These are phyloP conservation scores for Hyaloscypha bicolor DNA, from an alignment of 495 filamentous ascomycete genomes.

Conservation along the genomic window DNA sequence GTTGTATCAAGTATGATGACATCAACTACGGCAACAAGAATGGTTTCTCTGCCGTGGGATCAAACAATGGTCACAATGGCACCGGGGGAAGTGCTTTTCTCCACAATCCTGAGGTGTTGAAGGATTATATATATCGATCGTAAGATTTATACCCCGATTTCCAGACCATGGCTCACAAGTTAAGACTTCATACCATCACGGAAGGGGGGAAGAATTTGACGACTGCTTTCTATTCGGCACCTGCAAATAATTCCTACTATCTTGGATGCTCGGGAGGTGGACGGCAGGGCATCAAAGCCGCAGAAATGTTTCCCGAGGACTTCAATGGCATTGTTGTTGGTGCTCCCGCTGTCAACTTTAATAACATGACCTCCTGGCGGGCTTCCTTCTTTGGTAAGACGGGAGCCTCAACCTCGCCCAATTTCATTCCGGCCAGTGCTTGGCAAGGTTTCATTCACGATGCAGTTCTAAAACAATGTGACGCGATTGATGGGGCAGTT, in stretches of 20 bases:
- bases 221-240: constrained; percentile 39
- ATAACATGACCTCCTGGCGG: constrained; percentile 54
- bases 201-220: constrained; percentile 41
- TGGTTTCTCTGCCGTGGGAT: constrained; percentile 58
- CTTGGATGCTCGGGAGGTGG: constrained; percentile 62
- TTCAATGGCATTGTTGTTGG: constrained; percentile 72
- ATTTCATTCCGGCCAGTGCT: constrained; percentile 51
- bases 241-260: constrained; percentile 50
- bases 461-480: constrained; percentile 68
- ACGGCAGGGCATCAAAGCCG: constrained; percentile 55
- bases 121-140: constrained; percentile 40
- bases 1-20: constrained; percentile 47
- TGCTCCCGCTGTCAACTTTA: constrained; percentile 54
- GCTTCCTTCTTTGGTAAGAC: constrained; percentile 51
- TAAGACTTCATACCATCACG: constrained; percentile 49
- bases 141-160: constrained; percentile 46
- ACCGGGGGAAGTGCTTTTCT: constrained; percentile 53
- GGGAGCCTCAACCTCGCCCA: constrained; percentile 41
- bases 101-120: constrained; percentile 51
- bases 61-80: constrained; percentile 62
- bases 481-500: constrained; percentile 60
- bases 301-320: constrained; percentile 54
- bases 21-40: constrained; percentile 37
- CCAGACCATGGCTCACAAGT: constrained; percentile 38
- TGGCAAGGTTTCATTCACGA: constrained; percentile 53